Base-by-base conservation (phyloP, 2,329 filamentous ascomycete species). In the Davidsoniella neocaledoniae region DNA sequence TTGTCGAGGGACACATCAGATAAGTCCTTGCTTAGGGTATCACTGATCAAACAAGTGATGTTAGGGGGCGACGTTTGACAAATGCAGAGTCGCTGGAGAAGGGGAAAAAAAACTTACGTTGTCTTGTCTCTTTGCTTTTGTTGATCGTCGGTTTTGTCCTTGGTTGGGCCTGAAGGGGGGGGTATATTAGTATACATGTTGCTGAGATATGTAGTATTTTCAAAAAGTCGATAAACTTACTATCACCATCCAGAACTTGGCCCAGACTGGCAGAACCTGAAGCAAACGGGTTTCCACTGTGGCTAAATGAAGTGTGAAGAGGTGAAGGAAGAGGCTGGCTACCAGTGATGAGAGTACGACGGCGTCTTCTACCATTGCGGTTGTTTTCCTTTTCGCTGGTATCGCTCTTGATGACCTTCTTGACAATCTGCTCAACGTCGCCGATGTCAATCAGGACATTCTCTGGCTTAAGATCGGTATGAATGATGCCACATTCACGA, bases 401-500 rank as follows among this genome's bases (percentile, higher is more conserved):
- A 46, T 91, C 84, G 54, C 80, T 85, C 66, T 94, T 90, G 50
- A 98, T 90, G 55, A 93, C 90, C 54, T 85, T 87, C 67, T 94
- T 90, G 52, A 98, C 91, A 55, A 96, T 96, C 65, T 96, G 86
- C 69, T 98, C 91, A 46, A 98, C 91, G 59, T 98, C 91, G 57
- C 91, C 91, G 61, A 98, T 96, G 67, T 98, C 91, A 62, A 98
- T 96, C 56, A 98, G 72, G 29, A 98, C 91, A 61, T 98, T 98
- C 64, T 98, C 91, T 44, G 91, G 91, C 66, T 98, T 95, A 58
- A 96, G 69, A 62, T 95, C 90, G 54, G 91, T 96, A 66, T 98
- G 91, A 61, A 98, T 95, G 67, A 98, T 96, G 61, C 91, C 91
- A 66, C 91, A 98, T 67, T 98, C 90, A 59, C 91, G 81, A 64